Evolutionary conservation across 192 early-diverging fungal species (phyloP), one percentile per base, ranked within the genome.

Genomic region (Linnemannia elongata): DNA sequence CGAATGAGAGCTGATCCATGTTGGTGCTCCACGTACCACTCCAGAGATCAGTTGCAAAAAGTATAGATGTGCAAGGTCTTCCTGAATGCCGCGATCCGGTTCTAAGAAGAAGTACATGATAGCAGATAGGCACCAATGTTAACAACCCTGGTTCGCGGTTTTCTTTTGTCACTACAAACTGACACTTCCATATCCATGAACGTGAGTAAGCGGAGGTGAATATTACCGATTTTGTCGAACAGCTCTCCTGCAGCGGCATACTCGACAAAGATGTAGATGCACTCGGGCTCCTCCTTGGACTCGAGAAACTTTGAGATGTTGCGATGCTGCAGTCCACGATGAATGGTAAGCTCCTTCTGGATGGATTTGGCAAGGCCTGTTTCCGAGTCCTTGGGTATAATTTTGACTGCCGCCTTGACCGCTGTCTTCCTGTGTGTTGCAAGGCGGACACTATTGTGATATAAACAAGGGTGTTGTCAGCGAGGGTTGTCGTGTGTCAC

Each of bases 41-140:
- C 93, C 94, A 13, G 90, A 87, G 12, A 96, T 86, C n/a, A 96
- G 85, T 74, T 96, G 95, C 39, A 88, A 35, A 81, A 94, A 95
- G 83, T 95, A 96, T 69, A 96, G 88, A 81, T 96, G 95, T 6
- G 94, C 94, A 8, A 96, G 54, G n/a, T 93, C 89, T 73, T 95
- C 94, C 35, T 92, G 92, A 30, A 96, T 87, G 12, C 95, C 95
- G 4, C 92, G 88, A 90, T 96, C 95, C 3, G 95, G 94, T 30
- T 85, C 91, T 92, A 80, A 27, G 24, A 42, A 30, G 60, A 9
- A 17, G 22, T 45, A 45, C 2, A 15, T 45, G 12, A 45, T 45
- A 1, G 12, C 1, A 45, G 3, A 2, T 12, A 45, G 44, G 12
- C 1, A 45, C 44, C 12, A 45, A 3, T 3, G 44, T 45, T 1